Percentiles rank a stretch among this genome's conserved stretches.
phyloP scores from a whole-genome alignment of 2,329 filamentous ascomycete genomes.

The Thelonectria blattea region DNA sequence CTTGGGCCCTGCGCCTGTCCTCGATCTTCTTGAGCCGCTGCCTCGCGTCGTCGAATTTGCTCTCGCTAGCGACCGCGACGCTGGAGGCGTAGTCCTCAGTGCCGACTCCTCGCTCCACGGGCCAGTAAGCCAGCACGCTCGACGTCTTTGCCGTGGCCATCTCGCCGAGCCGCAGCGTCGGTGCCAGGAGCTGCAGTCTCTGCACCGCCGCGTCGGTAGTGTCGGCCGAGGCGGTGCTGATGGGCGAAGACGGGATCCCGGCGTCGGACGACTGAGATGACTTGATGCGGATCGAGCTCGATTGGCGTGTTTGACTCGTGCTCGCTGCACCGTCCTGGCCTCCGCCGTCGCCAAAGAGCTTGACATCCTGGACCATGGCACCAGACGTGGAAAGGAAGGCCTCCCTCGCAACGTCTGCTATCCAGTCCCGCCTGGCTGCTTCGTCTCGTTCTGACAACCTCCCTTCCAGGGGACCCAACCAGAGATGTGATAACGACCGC shows the following conservation, averaged over 20 bases:
- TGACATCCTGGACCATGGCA: slow-evolving; percentile 43
- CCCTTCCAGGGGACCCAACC: slow-evolving; percentile 39
- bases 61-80: slow-evolving; percentile 44
- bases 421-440: slow-evolving; percentile 35
- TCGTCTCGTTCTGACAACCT: slow-evolving; percentile 36
- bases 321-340: slow-evolving; percentile 14
- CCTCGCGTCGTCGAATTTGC: slow-evolving; percentile 44
- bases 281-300: slow-evolving; percentile 28
- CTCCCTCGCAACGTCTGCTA: slow-evolving; percentile 43
- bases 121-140: slow-evolving; percentile 48
- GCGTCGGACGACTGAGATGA: slow-evolving; percentile 34
- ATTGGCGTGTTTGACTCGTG: slow-evolving; percentile 18
- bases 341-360: slow-evolving; percentile 38
- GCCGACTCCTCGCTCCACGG: slow-evolving; percentile 44
- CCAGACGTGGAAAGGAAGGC: slow-evolving; percentile 45
- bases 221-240: slow-evolving; percentile 15
- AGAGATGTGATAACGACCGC: slow-evolving; percentile 40
- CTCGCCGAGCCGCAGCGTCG: slow-evolving; percentile 37
- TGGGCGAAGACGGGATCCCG: slow-evolving; percentile 34
- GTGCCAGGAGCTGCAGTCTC: slow-evolving; percentile 45
- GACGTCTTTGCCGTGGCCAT: slow-evolving; percentile 38
- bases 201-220: slow-evolving; percentile 40
- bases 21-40: slow-evolving; percentile 43
- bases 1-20: slow-evolving; percentile 41
- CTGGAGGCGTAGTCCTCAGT: slow-evolving; percentile 48